Conservation (phyloP, 2,329 filamentous ascomycete genomes). For the Cladophialophora yegresii region DNA sequence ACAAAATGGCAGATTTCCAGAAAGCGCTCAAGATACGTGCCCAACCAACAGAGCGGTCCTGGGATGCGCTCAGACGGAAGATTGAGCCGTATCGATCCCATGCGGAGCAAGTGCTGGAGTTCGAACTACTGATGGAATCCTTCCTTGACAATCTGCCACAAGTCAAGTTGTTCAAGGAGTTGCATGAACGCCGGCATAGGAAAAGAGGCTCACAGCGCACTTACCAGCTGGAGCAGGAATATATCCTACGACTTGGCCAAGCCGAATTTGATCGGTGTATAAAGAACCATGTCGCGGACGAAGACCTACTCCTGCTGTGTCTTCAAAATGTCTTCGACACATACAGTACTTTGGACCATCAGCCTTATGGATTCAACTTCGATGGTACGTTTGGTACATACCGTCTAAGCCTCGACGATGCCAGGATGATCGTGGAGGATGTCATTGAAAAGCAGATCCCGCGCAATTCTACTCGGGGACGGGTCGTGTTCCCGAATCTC, state of each 20-base stretch:
- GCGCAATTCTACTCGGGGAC: slow-evolving; percentile 20
- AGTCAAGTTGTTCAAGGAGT: slow-evolving; percentile 23
- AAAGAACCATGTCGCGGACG: slow-evolving; percentile 32
- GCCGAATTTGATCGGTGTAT: slow-evolving; percentile 30
- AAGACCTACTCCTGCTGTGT: slow-evolving; percentile 39
- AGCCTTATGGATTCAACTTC: slow-evolving; percentile 30
- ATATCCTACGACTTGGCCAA: slow-evolving; percentile 35
- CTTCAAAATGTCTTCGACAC: slow-evolving; percentile 37
- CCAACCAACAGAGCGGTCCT: slow-evolving; percentile 37
- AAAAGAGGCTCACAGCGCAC: slow-evolving; percentile 6
- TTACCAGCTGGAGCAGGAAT: slow-evolving; percentile 34
- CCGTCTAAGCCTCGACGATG: slow-evolving; percentile 40
- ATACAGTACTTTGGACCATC: slow-evolving; percentile 27
- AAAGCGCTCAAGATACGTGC: slow-evolving; percentile 43
- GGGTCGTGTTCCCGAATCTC: slow-evolving; percentile 34
- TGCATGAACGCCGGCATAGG: slow-evolving; percentile 26
- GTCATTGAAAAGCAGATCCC: slow-evolving; percentile 34
- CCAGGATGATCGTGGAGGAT: slow-evolving; percentile 38
- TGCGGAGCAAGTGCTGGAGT: slow-evolving; percentile 33
- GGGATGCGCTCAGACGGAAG: slow-evolving; percentile 38
- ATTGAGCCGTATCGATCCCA: slow-evolving; percentile 35
- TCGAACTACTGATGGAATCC: neutral
- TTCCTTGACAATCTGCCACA: neutral
- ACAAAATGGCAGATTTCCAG: slow-evolving; percentile 45
- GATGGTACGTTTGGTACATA: slow-evolving; percentile 35